phyloP scores from a whole-genome alignment of 768 basidiomycete species.

The Leccinellum luteum region DNA sequence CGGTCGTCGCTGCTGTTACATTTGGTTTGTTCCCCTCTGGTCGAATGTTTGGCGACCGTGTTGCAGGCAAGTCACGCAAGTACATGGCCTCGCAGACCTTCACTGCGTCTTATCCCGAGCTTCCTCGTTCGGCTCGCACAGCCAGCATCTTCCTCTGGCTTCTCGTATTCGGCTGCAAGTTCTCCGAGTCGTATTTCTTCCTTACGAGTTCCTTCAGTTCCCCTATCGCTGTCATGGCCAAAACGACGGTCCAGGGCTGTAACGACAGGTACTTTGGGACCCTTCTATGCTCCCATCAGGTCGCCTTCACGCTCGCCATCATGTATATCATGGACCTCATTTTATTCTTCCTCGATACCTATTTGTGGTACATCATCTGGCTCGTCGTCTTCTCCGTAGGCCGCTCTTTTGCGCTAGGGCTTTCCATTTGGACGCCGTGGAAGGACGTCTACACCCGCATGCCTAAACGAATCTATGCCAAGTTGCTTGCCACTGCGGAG shows the following conservation, averaged over 20 bases:
- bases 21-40: slow-evolving; percentile 94
- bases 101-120: slow-evolving; percentile 91
- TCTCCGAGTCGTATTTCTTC: slow-evolving; percentile 97
- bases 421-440: slow-evolving; percentile 99
- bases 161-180: slow-evolving; percentile 95
- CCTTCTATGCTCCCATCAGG: slow-evolving; percentile 85
- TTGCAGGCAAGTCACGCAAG: slow-evolving; percentile 95
- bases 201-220: slow-evolving; percentile 94
- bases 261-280: slow-evolving; percentile 79
- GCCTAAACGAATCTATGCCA: slow-evolving; percentile 98
- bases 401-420: slow-evolving; percentile 86
- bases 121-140: slow-evolving; percentile 67
- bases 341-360: slow-evolving; percentile 99
- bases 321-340: slow-evolving; percentile 99
- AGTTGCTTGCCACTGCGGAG: slow-evolving; percentile 90
- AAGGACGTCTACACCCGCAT: slow-evolving; percentile 94
- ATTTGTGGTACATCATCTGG: slow-evolving; percentile 99
- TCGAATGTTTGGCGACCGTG: slow-evolving; percentile 98
- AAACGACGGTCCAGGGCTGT: slow-evolving; percentile 91
- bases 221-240: slow-evolving; percentile 95
- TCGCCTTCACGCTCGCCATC: slow-evolving; percentile 91
- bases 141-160: slow-evolving; percentile 89
- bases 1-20: slow-evolving; percentile 73
- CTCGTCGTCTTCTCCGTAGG: slow-evolving; percentile 91
- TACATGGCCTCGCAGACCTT: slow-evolving; percentile 99